phyloP scores from a whole-genome alignment of 2,329 filamentous ascomycete species.

The Fusarium sp. region DNA sequence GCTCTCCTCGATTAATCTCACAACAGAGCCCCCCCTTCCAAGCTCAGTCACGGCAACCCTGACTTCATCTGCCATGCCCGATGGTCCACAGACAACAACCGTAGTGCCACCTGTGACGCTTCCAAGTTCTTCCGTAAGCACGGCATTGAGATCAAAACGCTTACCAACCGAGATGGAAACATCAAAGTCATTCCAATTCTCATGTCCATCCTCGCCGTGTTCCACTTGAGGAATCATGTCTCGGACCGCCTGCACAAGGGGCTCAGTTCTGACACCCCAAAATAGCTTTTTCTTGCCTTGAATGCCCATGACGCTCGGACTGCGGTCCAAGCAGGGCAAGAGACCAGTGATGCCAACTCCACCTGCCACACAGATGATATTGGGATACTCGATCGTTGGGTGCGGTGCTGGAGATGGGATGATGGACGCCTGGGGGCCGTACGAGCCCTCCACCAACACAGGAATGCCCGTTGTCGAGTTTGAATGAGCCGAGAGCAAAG shows the following conservation, averaged over 20 bases:
- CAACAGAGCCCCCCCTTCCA: not conserved
- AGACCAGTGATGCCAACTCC: not conserved
- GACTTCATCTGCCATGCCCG: conserved; percentile 9
- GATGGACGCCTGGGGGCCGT: not conserved
- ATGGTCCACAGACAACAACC: conserved; percentile 6
- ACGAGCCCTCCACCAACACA: not conserved
- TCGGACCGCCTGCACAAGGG: not conserved
- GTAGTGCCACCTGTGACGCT: not conserved
- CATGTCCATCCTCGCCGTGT: not conserved
- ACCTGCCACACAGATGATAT: not conserved
- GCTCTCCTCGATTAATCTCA: conserved; percentile 4
- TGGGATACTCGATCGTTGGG: not conserved
- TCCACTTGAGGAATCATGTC: not conserved
- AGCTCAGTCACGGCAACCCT: not conserved
- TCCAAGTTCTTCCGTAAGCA: not conserved
- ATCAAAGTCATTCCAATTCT: not conserved
- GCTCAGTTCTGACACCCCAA: not conserved
- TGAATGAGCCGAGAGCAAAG: not conserved
- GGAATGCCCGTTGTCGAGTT: not conserved
- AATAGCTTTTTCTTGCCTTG: not conserved
- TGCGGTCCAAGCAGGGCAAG: not conserved
- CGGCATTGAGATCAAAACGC: not conserved
- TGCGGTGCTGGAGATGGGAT: not conserved
- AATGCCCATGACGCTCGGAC: not conserved
- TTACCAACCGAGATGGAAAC: not conserved